Evolutionary conservation across 2,329 filamentous ascomycete species (phyloP), one percentile per base, ranked within the genome.

Genomic region (Sporothrix luriei): DNA sequence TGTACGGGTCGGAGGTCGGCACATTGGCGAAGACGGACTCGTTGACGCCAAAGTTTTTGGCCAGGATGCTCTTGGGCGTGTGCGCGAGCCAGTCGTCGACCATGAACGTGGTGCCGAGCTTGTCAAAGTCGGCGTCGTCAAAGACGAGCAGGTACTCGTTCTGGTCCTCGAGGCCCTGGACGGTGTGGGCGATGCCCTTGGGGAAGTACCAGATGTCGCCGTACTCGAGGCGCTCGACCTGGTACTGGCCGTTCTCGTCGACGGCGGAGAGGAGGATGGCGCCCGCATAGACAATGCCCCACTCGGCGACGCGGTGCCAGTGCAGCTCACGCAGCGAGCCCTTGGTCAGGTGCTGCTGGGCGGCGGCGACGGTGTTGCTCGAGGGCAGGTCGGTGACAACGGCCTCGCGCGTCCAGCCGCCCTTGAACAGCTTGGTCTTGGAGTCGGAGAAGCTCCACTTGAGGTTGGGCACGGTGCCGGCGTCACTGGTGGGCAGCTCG

Each of bases 361-460:
- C 89, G 4, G 84, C 88, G 0, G 89, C 81, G 73, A 91, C 89
- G 72, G 91, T 88, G 71, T 87, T 84, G 75, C 88, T 90, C 16
- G 83, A 80, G 0, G 89, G 89, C 7, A 91, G 77, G 75, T 91
- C 89, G n/a, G 85, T 85, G 62, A 90, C 83, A 68, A 90, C 86
- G 74, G 90, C 88, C 77, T 90, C 85, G 29, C 88, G 82, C 1
- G 87, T 84, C 88, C 88, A 91, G 2, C 89, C 89, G 1, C 88
- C 89, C 33, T 84, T 84, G 66, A 88, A 81, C 48, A 90, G 81
- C 29, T 82, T 83, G 1, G 87, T 88, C 78, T 87, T 88, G 29
- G 87, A 90, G 76, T 90, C 86, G 0, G 87, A 90, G 78, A 91
- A 91, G 68, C 86, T 85, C 89, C 88, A 87, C 76, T 90, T 91